Percentiles rank a stretch among this genome's conserved stretches.
phyloP scores from a whole-genome alignment of 2,329 filamentous ascomycete genomes.

The Claviceps sorghi region DNA sequence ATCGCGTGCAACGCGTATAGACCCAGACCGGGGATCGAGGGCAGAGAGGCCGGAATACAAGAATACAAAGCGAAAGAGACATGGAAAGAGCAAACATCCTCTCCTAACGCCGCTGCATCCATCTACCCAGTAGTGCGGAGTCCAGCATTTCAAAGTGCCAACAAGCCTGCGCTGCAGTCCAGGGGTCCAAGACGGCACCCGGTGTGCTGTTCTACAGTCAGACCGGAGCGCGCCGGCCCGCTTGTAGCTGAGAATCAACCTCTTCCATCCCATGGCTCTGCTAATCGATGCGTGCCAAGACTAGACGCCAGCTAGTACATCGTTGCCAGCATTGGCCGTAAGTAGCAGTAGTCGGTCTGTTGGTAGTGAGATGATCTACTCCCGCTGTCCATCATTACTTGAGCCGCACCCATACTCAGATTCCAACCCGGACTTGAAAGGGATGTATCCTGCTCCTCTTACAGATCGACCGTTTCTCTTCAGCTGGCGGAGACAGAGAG shows the following conservation, averaged over 20 bases:
- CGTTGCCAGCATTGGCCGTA: neutral
- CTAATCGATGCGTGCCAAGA: neutral
- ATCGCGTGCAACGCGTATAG: neutral
- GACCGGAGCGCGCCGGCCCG: conserved; percentile 5
- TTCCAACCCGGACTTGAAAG: too few species aligned
- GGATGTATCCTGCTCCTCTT: too few species aligned
- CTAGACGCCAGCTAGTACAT: neutral
- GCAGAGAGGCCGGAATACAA: neutral
- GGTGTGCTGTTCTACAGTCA: conserved; percentile 12
- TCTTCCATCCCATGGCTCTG: neutral
- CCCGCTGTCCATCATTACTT: conserved; percentile 2
- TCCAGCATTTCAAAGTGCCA: conserved; percentile 20
- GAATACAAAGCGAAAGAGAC: neutral
- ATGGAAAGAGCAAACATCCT: neutral
- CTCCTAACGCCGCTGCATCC: neutral
- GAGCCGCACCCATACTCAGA: neutral
- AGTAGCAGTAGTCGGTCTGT: conserved; percentile 1
- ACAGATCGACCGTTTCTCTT: neutral
- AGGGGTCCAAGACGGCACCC: conserved; percentile 8
- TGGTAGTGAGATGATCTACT: conserved; percentile 14
- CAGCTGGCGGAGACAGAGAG: neutral
- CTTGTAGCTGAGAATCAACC: conserved; percentile 5
- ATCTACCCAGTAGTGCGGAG: conserved; percentile 3
- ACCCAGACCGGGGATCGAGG: neutral
- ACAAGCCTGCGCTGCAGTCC: conserved; percentile 11